A percentile compares a stretch with the other conserved stretches of the same genome.
Evolutionary conservation across 2,329 filamentous ascomycete species (phyloP).

Genomic region (Cryphonectria naterciae): DNA sequence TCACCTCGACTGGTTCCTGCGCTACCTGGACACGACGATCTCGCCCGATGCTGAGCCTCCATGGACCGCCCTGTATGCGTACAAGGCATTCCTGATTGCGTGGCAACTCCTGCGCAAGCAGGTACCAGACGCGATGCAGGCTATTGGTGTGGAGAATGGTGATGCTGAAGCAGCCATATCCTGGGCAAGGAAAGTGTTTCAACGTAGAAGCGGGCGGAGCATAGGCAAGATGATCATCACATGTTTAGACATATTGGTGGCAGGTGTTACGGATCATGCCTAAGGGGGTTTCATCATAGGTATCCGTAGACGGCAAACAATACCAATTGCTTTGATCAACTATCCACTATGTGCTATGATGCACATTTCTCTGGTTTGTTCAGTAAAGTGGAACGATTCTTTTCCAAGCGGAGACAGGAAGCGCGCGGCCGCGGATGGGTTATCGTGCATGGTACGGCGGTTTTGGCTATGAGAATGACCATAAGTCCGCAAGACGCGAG

Average conservation of each 20-base stretch:
- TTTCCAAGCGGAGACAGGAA: too few relatives aligned
- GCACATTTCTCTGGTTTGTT: too few relatives aligned
- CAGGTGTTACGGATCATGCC: not conserved
- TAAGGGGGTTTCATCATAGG: not conserved
- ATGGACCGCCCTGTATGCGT: slow-evolving; percentile 45
- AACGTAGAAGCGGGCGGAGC: slow-evolving; percentile 37
- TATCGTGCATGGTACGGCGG: too few relatives aligned
- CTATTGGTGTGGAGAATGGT: slow-evolving; percentile 39
- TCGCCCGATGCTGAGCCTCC: slow-evolving; percentile 40
- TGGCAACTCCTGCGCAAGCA: slow-evolving; percentile 42
- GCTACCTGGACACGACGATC: slow-evolving; percentile 39
- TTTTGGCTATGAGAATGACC: too few relatives aligned
- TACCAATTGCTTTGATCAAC: not conserved
- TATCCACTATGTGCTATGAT: not conserved
- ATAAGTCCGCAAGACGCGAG: too few relatives aligned
- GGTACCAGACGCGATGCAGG: slow-evolving; percentile 40
- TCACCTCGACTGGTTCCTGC: slow-evolving; percentile 45
- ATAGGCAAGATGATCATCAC: slow-evolving; percentile 39
- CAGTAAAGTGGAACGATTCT: too few relatives aligned
- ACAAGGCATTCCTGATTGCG: slow-evolving; percentile 46
- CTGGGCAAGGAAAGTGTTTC: slow-evolving; percentile 41
- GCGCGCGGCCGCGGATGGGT: too few relatives aligned
- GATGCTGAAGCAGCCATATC: slow-evolving; percentile 35
- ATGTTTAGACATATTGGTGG: slow-evolving; percentile 37
- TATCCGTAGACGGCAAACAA: not conserved